phyloP scores from a whole-genome alignment of 208 protist genomes.

The Trypanosomatidae sp. region DNA sequence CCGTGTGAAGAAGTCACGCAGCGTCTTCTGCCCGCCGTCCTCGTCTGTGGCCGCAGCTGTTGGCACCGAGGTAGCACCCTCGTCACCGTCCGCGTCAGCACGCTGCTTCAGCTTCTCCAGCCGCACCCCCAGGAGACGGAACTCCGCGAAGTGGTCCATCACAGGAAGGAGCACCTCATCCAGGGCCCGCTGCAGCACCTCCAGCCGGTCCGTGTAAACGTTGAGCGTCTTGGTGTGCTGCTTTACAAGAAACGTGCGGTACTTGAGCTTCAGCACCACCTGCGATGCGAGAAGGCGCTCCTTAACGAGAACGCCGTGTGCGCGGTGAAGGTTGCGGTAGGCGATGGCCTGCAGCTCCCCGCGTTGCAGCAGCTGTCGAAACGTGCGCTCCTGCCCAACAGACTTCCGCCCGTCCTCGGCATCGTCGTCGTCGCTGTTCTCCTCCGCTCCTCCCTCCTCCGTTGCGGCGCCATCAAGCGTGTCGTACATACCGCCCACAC shows the following conservation, averaged over 20 bases:
- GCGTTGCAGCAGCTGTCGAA: constrained; percentile 35
- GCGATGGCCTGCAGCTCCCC: constrained; percentile 54
- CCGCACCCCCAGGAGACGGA: constrained; percentile 79
- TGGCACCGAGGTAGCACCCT: too few species aligned
- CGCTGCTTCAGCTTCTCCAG: constrained; percentile 48
- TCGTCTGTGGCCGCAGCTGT: too few species aligned
- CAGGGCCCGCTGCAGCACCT: constrained; percentile 44
- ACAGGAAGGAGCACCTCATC: constrained; percentile 66
- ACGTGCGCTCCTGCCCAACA: constrained; percentile 73
- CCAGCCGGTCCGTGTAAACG: constrained; percentile 40
- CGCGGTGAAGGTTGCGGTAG: constrained; percentile 29
- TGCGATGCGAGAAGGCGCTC: constrained; percentile 51
- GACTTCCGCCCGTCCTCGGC: constrained; percentile 53
- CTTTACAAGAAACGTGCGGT: constrained; percentile 59
- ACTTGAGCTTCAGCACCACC: constrained; percentile 78
- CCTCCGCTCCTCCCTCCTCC: background rate
- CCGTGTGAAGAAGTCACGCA: too few species aligned
- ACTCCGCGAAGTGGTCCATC: constrained; percentile 40
- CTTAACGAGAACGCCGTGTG: constrained; percentile 29
- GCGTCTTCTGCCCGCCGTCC: too few species aligned
- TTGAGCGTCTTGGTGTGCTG: constrained; percentile 61
- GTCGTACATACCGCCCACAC: constrained; percentile 52
- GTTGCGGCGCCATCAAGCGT: background rate
- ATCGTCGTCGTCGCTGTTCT: too few species aligned
- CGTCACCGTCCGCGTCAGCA: too few species aligned